Conservation (phyloP, 1,139 yeast species). For the Debaryomyces sp. region DNA sequence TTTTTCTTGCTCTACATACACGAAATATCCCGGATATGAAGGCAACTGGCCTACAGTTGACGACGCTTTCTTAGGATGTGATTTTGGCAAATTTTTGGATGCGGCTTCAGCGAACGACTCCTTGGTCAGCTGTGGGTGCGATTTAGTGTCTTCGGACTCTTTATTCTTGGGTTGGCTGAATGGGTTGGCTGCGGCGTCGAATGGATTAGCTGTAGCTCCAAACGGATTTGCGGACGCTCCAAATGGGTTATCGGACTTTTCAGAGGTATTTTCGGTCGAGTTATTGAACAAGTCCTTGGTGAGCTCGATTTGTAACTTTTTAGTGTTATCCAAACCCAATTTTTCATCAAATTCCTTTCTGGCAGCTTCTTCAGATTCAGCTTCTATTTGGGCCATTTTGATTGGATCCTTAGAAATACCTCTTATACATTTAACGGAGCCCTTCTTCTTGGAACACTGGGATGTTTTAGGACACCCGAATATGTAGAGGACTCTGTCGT, state of each 20-base stretch:
- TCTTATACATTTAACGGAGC: conserved; percentile 72
- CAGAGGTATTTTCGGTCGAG: conserved; percentile 14
- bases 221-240: conserved; percentile 27
- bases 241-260: conserved; percentile 33
- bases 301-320: conserved; percentile 44
- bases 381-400: conserved; percentile 42
- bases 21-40: conserved; percentile 61
- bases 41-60: conserved; percentile 33
- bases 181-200: conserved; percentile 21
- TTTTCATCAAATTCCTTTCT: conserved; percentile 44
- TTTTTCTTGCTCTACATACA: conserved; percentile 70
- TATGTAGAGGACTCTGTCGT: conserved; percentile 80
- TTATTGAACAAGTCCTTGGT: conserved; percentile 45
- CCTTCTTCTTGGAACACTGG: conserved; percentile 66
- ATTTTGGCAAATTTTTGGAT: conserved; percentile 18
- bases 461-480: conserved; percentile 67
- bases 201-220: conserved; percentile 32
- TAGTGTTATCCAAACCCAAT: conserved; percentile 42
- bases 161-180: conserved; percentile 9
- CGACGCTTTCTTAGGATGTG: conserved; percentile 10
- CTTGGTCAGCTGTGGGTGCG: conserved; percentile 6
- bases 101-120: conserved; percentile 31
- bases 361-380: conserved; percentile 37
- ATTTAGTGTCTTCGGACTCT: conserved; percentile 11
- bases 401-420: conserved; percentile 67